A percentile compares a stretch with the other conserved stretches of the same genome.
Evolutionary conservation across 352 stramenopile species (phyloP).

Genomic region (Thraustotheca clavata): DNA sequence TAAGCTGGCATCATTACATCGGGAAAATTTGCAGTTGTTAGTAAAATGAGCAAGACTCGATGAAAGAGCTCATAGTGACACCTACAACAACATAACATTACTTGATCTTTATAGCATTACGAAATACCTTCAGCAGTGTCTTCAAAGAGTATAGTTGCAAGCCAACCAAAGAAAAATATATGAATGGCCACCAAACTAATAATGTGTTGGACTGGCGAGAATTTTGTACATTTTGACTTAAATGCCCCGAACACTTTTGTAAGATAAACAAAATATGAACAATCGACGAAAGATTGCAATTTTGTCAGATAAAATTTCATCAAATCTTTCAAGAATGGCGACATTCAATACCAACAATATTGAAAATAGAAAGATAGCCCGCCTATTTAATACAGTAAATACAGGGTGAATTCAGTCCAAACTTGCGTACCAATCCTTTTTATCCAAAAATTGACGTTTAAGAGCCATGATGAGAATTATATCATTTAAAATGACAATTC

Average conservation of each 20-base stretch:
- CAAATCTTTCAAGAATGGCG: background rate
- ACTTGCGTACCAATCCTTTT: background rate
- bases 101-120: constrained; percentile 28
- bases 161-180: constrained; percentile 44
- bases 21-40: constrained; percentile 74
- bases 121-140: constrained; percentile 36
- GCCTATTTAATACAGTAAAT: too few relatives aligned
- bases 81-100: constrained; percentile 26
- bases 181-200: constrained; percentile 28
- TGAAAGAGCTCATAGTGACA: constrained; percentile 41
- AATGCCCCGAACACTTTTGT: background rate
- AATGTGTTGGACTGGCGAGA: constrained; percentile 10
- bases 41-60: constrained; percentile 47
- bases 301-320: background rate
- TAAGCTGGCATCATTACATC: constrained; percentile 75
- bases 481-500: constrained; percentile 3
- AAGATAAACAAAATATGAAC: constrained; percentile 8
- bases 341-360: background rate
- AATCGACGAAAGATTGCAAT: constrained; percentile 9
- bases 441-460: background rate
- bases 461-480: background rate
- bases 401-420: background rate
- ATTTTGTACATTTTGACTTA: constrained; percentile 14
- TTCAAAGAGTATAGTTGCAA: constrained; percentile 56
- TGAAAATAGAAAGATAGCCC: background rate